These are phyloP conservation scores for apple (Malus domestica) DNA, from an alignment of 306 rosid genomes.

Conservation along the genomic window DNA sequence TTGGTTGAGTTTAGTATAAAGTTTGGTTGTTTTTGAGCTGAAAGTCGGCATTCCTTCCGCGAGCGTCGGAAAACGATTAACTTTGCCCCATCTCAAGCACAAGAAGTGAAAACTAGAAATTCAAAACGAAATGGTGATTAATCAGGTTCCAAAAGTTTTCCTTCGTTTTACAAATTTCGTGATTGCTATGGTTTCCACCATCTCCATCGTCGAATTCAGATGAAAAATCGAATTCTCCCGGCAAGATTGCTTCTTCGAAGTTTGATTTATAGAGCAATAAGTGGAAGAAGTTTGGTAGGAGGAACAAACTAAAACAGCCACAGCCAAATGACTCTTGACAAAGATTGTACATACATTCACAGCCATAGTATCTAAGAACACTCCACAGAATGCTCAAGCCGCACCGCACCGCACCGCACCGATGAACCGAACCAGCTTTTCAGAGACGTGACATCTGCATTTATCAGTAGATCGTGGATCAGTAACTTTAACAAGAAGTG, in stretches of 20 bases:
- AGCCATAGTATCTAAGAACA: no score
- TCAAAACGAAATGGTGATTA: background rate
- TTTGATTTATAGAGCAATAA: background rate
- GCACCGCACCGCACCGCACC: background rate
- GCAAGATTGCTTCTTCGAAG: background rate
- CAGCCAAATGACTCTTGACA: no score
- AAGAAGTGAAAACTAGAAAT: no score
- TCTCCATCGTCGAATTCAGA: background rate
- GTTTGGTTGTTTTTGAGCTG: background rate
- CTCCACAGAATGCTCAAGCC: background rate
- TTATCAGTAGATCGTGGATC: background rate
- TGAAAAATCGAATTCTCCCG: no score
- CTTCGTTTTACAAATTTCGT: no score
- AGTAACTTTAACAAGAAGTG: background rate
- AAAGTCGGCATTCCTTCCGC: background rate
- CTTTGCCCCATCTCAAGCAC: background rate
- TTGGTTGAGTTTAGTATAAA: background rate
- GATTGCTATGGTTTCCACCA: no score
- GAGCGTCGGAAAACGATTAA: background rate
- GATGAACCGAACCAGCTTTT: background rate
- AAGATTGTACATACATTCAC: no score
- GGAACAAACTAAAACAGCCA: no score
- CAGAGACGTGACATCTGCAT: constrained; percentile 21
- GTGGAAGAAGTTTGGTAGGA: no score
- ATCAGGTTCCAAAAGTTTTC: background rate